A percentile compares a stretch with the other conserved stretches of the same genome.
Conservation (phyloP, 108 stramenopile genomes). For the Seminavis robusta region DNA sequence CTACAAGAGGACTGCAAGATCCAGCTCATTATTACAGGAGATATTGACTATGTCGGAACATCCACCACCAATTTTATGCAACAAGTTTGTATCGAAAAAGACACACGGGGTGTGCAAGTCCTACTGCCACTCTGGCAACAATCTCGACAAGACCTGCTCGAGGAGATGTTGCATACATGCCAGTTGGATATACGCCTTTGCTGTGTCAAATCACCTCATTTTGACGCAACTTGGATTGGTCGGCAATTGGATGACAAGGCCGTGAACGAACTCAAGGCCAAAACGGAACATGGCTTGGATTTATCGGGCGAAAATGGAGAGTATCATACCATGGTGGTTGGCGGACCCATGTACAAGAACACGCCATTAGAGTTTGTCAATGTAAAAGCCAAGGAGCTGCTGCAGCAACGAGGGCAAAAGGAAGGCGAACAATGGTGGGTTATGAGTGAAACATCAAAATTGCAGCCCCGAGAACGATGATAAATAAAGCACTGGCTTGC, state of each 20-base stretch:
- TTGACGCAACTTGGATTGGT: conserved; percentile 37
- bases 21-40: conserved; percentile 33
- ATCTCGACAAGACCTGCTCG: conserved; percentile 18
- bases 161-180: conserved; percentile 9
- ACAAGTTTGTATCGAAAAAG: conserved; percentile 20
- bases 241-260: conserved; percentile 24
- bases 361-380: too few species aligned
- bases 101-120: conserved; percentile 16
- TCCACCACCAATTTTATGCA: conserved; percentile 39
- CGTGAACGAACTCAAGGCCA: conserved; percentile 26
- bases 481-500: too few species aligned
- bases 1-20: conserved; percentile 27
- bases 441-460: too few species aligned
- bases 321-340: conserved; percentile 47
- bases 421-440: too few species aligned
- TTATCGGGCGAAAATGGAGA: conserved; percentile 48
- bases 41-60: conserved; percentile 45
- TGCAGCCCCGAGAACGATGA: too few species aligned
- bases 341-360: conserved; percentile 33
- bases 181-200: conserved; percentile 30
- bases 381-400: too few species aligned
- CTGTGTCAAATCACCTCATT: conserved; percentile 45
- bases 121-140: conserved; percentile 35
- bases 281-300: conserved; percentile 16
- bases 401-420: too few species aligned